Conservation (phyloP, 2,329 filamentous ascomycete genomes). For the Fusarium verticillioides region DNA sequence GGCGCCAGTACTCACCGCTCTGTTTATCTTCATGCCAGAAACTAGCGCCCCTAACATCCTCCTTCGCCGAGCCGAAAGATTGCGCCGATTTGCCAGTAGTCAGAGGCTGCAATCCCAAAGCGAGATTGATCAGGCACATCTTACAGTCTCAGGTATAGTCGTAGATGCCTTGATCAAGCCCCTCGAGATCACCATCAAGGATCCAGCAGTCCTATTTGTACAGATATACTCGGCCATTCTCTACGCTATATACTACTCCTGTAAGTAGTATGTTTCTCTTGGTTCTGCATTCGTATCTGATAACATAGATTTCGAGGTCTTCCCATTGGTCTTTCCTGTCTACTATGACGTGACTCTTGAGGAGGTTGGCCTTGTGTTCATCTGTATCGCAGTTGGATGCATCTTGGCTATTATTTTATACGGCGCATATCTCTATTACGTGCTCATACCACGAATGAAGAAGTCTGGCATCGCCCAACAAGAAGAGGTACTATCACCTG, state of each 20-base stretch:
- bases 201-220: slow-evolving; percentile 70
- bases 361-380: slow-evolving; percentile 68
- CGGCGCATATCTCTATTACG: slow-evolving; percentile 61
- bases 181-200: slow-evolving; percentile 67
- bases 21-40: slow-evolving; percentile 73
- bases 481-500: slow-evolving; percentile 64
- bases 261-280: slow-evolving; percentile 30
- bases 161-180: slow-evolving; percentile 70
- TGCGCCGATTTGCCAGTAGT: slow-evolving; percentile 66
- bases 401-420: slow-evolving; percentile 48
- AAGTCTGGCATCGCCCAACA: slow-evolving; percentile 53
- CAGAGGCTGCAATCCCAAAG: slow-evolving; percentile 66
- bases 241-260: slow-evolving; percentile 71
- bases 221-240: slow-evolving; percentile 70
- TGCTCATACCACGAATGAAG: slow-evolving; percentile 53
- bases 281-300: no score
- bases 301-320: slow-evolving; percentile 57
- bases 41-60: slow-evolving; percentile 69
- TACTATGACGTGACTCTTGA: slow-evolving; percentile 69
- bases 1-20: slow-evolving; percentile 64
- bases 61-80: slow-evolving; percentile 66
- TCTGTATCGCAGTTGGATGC: slow-evolving; percentile 68
- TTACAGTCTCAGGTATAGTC: slow-evolving; percentile 58
- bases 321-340: slow-evolving; percentile 69
- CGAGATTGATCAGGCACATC: slow-evolving; percentile 69